These are phyloP conservation scores for Elsinoe australis DNA, from an alignment of 2,329 filamentous ascomycete species.

Conservation along the genomic window DNA sequence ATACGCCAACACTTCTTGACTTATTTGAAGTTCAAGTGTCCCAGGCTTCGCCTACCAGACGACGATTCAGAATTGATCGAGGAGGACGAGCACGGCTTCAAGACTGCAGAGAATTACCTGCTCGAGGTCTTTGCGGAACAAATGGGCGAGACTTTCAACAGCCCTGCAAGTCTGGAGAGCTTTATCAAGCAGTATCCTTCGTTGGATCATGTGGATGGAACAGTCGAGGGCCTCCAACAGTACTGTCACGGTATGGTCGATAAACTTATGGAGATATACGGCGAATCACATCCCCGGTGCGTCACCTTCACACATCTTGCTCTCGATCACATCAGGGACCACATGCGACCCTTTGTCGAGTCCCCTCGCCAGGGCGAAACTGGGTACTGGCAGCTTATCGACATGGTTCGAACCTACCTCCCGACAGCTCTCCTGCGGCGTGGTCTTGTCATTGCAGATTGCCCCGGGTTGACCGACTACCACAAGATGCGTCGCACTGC, in stretches of 20 bases:
- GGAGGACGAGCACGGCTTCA: not conserved
- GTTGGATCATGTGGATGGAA: not conserved
- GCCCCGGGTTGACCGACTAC: constrained; percentile 16
- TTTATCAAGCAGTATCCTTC: not conserved
- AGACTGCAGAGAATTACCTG: constrained; percentile 1
- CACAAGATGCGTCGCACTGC: not conserved
- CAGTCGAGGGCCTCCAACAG: not conserved
- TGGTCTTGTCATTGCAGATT: constrained; percentile 14
- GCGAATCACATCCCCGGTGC: too few relatives aligned
- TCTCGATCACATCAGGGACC: too few relatives aligned
- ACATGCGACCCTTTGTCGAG: too few relatives aligned
- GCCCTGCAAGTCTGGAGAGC: not conserved
- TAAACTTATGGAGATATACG: too few relatives aligned
- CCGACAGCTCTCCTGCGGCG: constrained; percentile 2
- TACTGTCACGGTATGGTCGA: not conserved
- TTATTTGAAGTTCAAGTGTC: not conserved
- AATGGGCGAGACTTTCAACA: not conserved
- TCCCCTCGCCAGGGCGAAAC: not conserved
- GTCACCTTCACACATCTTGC: too few relatives aligned
- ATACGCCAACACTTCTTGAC: not conserved
- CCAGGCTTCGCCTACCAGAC: not conserved
- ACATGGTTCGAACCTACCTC: not conserved
- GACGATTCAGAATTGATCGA: not conserved
- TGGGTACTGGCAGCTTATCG: constrained; percentile 4
- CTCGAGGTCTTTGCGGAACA: not conserved